Conservation (phyloP, 495 filamentous ascomycete species). For the Copromyces sp. region DNA sequence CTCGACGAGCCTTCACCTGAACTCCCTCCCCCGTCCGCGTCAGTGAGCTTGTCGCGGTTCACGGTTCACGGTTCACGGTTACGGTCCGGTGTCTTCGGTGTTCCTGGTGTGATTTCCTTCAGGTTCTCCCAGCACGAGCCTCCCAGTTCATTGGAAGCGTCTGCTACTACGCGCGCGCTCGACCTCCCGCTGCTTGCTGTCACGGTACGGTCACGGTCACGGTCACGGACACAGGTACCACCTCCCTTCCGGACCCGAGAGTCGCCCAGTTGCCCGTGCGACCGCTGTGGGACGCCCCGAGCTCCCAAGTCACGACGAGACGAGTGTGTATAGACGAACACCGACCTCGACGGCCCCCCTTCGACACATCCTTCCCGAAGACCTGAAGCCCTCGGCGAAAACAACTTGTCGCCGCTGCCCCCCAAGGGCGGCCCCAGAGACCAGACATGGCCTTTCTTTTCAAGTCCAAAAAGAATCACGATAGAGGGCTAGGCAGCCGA, state of each 20-base stretch:
- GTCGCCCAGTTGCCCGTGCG: background rate
- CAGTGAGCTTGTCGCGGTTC: background rate
- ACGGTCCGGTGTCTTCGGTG: slow-evolving; percentile 4
- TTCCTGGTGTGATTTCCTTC: slow-evolving; percentile 1
- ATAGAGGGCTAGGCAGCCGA: slow-evolving; percentile 34
- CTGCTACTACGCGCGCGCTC: background rate
- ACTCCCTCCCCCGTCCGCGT: slow-evolving; percentile 16
- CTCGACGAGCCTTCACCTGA: slow-evolving; percentile 14
- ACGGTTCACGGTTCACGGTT: background rate
- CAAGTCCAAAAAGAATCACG: slow-evolving; percentile 58
- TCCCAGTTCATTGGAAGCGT: background rate
- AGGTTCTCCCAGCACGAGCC: background rate
- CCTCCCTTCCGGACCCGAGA: background rate
- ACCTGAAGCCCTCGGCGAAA: background rate
- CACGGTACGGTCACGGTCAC: background rate
- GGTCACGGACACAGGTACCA: background rate
- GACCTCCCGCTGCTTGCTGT: background rate
- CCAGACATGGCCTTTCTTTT: slow-evolving; percentile 61
- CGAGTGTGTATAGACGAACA: background rate
- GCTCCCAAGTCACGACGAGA: background rate
- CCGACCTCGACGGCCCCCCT: background rate
- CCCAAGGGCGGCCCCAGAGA: background rate
- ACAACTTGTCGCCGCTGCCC: background rate
- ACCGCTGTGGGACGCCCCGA: background rate
- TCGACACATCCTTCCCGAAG: background rate